Evolutionary conservation across 108 stramenopile genomes (phyloP), one percentile per base, ranked within the genome.

Genomic region (Schizochytrium sp.): DNA sequence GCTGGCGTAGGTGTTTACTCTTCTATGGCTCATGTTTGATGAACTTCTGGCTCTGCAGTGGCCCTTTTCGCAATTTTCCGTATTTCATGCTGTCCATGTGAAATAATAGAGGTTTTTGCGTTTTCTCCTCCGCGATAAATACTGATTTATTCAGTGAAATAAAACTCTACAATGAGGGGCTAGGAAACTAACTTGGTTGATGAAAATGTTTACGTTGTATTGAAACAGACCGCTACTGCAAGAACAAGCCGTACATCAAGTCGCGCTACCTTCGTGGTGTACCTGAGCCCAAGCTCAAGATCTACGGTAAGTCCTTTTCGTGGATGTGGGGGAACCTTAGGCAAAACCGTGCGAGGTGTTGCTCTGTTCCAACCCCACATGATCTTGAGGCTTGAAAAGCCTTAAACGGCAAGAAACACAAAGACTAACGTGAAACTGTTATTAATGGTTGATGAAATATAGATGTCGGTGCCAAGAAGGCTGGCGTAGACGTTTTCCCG

Each of bases 171-270:
- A 28, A 28, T 28, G 28, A 28, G 28, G 28, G 28, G 28, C 28
- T 28, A 28, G 28, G 28, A 28, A 28, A 28, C 28, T 28, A 28
- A 28, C 28, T 28, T 28, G 28, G 28, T 28, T 28, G 28, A 28
- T 28, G 28, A 28, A 28, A 28, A 28, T 28, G 28, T 28, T 28
- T 28, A 28, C 28, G 28, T 28, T 28, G 28, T 28, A 28, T 28
- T 28, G 28, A 69, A 38, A 15, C 64, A 69, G 64, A 98, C 97
- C 98, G 99, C 93, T 99, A 99, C 97, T 98, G 99, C 93, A 99
- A 99, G 98, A 99, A 99, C 98, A 99, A 99, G 95, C 99, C 99
- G 58, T 99, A 98, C 97, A 99, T 99, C 96, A 99, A 99, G 96
- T 98, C 97, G 44, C 96, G 99, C 88, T 99, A 98, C 94, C 98